Evolutionary conservation across 257 asterid species (phyloP).

Genomic region (Paulownia fortunei): DNA sequence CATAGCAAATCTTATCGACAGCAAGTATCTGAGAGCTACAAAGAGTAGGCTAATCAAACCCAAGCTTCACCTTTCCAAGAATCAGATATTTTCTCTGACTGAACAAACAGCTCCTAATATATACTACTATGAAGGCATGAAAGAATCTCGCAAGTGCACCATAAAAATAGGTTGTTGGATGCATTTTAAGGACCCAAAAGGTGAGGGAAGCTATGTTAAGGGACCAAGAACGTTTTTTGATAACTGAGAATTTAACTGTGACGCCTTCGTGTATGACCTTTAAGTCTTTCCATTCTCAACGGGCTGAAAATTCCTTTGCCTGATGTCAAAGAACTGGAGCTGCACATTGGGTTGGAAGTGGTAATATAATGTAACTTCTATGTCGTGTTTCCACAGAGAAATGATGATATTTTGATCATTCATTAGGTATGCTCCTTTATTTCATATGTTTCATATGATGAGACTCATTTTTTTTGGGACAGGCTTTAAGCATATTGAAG

Average conservation of each 20-base stretch:
- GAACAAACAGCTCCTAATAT: neutral
- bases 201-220: neutral
- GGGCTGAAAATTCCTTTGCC: neutral
- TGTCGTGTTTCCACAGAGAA: no score
- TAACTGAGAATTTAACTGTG: conserved; percentile 22
- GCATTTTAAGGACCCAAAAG: no score
- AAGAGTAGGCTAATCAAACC: neutral
- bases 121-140: no score
- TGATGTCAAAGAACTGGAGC: neutral
- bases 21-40: neutral
- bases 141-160: no score
- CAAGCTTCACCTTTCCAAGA: neutral
- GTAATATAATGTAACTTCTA: neutral
- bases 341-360: conserved; percentile 2
- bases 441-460: neutral
- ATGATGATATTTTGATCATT: no score
- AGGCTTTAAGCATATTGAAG: neutral
- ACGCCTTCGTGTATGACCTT: neutral
- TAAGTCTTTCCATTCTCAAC: neutral
- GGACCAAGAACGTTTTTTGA: conserved; percentile 7
- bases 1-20: neutral
- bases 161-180: neutral
- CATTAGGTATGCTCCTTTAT: no score
- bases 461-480: neutral
- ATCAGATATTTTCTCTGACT: neutral